A percentile compares a stretch with the other conserved stretches of the same genome.
These are phyloP conservation scores for Xylaria sp. DNA, from an alignment of 2,329 filamentous ascomycete genomes.

Conservation along the genomic window DNA sequence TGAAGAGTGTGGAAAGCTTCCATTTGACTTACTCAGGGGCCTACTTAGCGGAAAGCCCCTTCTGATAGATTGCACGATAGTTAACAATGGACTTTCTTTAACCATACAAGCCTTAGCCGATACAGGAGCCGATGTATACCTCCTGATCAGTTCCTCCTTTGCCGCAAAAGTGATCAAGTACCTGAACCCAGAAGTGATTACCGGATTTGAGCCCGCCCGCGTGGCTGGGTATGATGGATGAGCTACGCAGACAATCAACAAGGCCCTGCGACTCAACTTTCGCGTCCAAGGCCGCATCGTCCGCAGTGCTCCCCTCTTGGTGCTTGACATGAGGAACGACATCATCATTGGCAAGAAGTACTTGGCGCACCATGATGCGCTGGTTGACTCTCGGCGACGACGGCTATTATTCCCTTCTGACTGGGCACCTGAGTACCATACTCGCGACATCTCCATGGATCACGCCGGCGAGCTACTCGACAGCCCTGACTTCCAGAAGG, in stretches of 20 bases:
- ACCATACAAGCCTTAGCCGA: background rate
- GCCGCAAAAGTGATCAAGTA: background rate
- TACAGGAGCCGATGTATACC: background rate
- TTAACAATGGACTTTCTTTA: background rate
- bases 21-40: background rate
- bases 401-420: background rate
- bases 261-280: no score
- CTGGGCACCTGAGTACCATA: background rate
- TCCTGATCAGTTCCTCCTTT: background rate
- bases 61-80: background rate
- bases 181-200: background rate
- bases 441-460: background rate
- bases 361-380: background rate
- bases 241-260: background rate
- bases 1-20: background rate
- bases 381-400: background rate
- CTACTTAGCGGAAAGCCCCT: background rate
- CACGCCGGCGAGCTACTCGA: background rate
- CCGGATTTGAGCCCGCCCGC: background rate
- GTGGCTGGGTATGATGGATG: background rate
- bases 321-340: background rate
- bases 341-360: background rate
- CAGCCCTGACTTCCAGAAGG: background rate
- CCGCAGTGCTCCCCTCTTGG: no score
- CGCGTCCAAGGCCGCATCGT: no score